These are phyloP conservation scores for Ganoderma lingzhi DNA, from an alignment of 1,284 basidiomycete genomes.

Conservation along the genomic window DNA sequence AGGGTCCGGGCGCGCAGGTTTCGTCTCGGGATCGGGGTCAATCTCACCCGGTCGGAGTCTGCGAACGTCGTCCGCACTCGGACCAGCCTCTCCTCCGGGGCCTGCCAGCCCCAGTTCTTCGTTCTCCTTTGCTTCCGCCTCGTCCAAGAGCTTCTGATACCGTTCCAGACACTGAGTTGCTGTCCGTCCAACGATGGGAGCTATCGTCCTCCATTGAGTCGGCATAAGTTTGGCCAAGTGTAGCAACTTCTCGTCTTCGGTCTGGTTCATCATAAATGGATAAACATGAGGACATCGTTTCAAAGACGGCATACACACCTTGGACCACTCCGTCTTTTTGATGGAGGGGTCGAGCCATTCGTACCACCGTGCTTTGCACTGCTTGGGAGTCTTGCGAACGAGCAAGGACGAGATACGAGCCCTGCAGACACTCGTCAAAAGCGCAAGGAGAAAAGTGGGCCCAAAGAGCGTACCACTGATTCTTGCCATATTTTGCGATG, in stretches of 20 bases:
- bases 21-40: slow-evolving; percentile 98
- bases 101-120: slow-evolving; percentile 92
- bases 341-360: slow-evolving; percentile 99
- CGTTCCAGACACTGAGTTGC: slow-evolving; percentile 98
- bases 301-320: slow-evolving; percentile 58
- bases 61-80: slow-evolving; percentile 91
- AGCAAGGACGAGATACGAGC: slow-evolving; percentile 98
- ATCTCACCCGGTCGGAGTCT: slow-evolving; percentile 95
- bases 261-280: slow-evolving; percentile 51
- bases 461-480: slow-evolving; percentile 78
- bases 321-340: slow-evolving; percentile 99
- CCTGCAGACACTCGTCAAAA: slow-evolving; percentile 56
- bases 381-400: slow-evolving; percentile 98
- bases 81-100: slow-evolving; percentile 80
- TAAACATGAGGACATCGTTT: background rate
- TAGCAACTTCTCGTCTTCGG: slow-evolving; percentile 97
- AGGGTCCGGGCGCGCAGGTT: slow-evolving; percentile 97
- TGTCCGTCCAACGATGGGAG: slow-evolving; percentile 98
- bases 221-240: slow-evolving; percentile 99
- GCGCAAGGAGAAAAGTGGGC: background rate
- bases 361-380: slow-evolving; percentile 99
- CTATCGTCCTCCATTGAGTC: slow-evolving; percentile 99
- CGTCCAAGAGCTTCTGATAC: slow-evolving; percentile 97
- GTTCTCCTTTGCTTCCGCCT: slow-evolving; percentile 95
- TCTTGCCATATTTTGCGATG: slow-evolving; percentile 98